Conservation (phyloP, 2,329 filamentous ascomycete species). For the Colletotrichum trifolii region DNA sequence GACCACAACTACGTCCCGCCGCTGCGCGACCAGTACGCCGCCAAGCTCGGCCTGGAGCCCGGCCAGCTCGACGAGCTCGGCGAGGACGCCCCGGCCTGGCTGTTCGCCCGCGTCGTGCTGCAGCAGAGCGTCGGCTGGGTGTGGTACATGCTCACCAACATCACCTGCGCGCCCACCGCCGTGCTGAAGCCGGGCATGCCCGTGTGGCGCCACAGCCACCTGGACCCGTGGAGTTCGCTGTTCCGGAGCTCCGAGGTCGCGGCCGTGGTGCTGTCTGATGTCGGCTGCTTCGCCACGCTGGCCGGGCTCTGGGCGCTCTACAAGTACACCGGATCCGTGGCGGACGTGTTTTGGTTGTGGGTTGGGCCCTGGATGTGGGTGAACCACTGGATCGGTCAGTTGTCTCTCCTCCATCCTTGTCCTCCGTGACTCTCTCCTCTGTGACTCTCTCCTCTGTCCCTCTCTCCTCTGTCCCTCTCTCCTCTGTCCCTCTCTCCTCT, state of each 20-base stretch:
- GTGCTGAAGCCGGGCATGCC: background rate
- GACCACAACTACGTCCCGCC: constrained; percentile 73
- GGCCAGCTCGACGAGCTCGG: background rate
- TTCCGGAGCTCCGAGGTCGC: constrained; percentile 67
- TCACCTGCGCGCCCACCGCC: background rate
- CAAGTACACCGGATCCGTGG: constrained; percentile 47
- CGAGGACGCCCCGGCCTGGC: constrained; percentile 68
- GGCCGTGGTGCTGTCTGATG: constrained; percentile 67
- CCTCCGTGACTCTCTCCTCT: too few species aligned
- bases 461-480: too few species aligned
- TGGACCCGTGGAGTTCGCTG: constrained; percentile 69
- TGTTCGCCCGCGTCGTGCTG: background rate
- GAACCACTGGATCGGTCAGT: constrained; percentile 74
- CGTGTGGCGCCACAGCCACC: constrained; percentile 60
- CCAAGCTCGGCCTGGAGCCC: background rate
- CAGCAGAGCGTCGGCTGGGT: constrained; percentile 3
- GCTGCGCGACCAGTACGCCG: constrained; percentile 43
- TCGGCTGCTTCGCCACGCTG: constrained; percentile 55
- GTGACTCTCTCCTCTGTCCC: too few species aligned
- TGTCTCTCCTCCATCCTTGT: too few species aligned
- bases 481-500: too few species aligned
- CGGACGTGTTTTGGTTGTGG: constrained; percentile 66
- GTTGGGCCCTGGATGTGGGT: constrained; percentile 75
- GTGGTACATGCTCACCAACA: constrained; percentile 4
- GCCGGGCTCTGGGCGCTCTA: constrained; percentile 61